These are phyloP conservation scores for Esteya vermicola DNA, from an alignment of 2,329 filamentous ascomycete species.

Conservation along the genomic window DNA sequence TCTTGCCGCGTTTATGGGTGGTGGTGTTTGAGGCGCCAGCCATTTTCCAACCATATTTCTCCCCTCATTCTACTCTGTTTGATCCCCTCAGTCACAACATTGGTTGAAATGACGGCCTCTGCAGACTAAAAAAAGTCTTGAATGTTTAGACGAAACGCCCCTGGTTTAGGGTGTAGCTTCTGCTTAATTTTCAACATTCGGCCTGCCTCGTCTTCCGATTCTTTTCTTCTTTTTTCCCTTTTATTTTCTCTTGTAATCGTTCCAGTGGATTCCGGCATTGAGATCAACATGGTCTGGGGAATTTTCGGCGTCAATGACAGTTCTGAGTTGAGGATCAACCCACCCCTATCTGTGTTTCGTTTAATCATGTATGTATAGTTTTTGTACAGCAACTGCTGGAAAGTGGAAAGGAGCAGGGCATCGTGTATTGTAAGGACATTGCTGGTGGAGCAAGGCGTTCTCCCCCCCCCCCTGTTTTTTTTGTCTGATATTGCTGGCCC, in stretches of 20 bases:
- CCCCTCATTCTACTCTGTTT: neutral
- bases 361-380: slow-evolving; percentile 1
- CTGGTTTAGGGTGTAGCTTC: neutral
- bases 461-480: too few species aligned
- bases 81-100: neutral
- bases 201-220: too few species aligned
- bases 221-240: neutral
- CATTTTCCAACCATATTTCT: neutral
- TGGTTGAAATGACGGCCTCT: neutral
- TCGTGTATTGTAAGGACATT: neutral
- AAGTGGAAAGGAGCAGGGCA: neutral
- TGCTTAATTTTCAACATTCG: too few species aligned
- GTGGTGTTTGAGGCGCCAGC: slow-evolving; percentile 31
- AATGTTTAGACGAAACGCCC: too few species aligned
- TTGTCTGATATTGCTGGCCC: too few species aligned
- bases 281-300: too few species aligned
- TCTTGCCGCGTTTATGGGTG: slow-evolving; percentile 48
- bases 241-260: neutral
- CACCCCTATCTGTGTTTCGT: slow-evolving; percentile 1
- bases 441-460: too few species aligned
- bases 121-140: too few species aligned
- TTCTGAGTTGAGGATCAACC: neutral
- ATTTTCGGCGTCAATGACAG: neutral
- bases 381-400: neutral
- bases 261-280: too few species aligned